Evolutionary conservation across 352 stramenopile genomes (phyloP), one percentile per base, ranked within the genome.

Genomic region (Phytophthora quininea): DNA sequence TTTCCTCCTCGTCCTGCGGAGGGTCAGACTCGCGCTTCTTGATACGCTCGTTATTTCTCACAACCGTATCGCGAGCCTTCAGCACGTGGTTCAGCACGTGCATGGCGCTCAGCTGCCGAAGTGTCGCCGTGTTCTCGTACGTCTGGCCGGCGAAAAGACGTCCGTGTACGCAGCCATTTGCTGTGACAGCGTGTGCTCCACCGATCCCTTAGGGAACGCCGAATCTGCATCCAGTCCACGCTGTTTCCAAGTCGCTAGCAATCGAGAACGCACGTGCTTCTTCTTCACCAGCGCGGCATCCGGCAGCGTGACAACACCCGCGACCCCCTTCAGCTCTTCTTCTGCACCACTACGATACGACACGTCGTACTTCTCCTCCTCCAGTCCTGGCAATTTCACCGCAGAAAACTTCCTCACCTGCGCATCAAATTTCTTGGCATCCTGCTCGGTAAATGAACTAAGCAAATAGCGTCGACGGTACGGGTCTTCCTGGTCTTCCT

Each of bases 81-180:
- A 92, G 32, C 2, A 94, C 69, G 67, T 94, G 86, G 64, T 94
- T 94, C 30, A 92, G 58, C 48, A 89, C 76, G 62, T 94, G 86
- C 86, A 94, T 92, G 0, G 82, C 84, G 19, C 73, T 82, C 56
- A 92, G 32, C 11, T 75, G 79, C 7, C 86, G 86, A 55, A 94
- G 58, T 19, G 58, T 74, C 24, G 62, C 48, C 8, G 80, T 91
- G 57, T 84, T 85, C 14, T 79, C 77, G 30, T 82, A 71, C 38
- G 84, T 91, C 55, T 94, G 86, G 14, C 79, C 82, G 31, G 84
- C 86, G 40, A 84, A 94, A 91, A 77, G 32, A 94, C 76, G 57
- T 94, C 86, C 12, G 69, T 71, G 62, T 94, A 94, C 10, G 69
- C 62, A 7, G 58, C 69, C 10, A 92, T 63, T 46, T 90, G 76